These are phyloP conservation scores for Colletotrichum shisoi DNA, from an alignment of 2,329 filamentous ascomycete genomes.

Conservation along the genomic window DNA sequence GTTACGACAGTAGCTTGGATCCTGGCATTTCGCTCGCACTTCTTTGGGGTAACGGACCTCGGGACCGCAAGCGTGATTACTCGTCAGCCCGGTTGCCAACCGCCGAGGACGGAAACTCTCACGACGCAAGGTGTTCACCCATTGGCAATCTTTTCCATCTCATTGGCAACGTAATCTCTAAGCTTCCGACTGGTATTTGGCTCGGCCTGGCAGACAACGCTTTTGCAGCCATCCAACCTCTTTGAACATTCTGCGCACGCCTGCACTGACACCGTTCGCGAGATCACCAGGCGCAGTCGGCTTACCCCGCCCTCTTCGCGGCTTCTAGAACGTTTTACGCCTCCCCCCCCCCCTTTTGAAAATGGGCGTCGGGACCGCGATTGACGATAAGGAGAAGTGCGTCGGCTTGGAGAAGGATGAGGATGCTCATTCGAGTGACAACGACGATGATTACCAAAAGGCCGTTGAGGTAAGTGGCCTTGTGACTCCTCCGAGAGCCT, in stretches of 20 bases:
- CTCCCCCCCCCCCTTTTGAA: not conserved
- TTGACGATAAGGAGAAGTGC: constrained; percentile 42
- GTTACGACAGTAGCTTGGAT: constrained; percentile 16
- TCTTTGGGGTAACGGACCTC: constrained; percentile 1
- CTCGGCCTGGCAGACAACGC: constrained; percentile 14
- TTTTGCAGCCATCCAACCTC: constrained; percentile 3
- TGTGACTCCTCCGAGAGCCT: not conserved
- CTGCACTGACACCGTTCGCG: constrained; percentile 6
- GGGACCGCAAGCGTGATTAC: not conserved
- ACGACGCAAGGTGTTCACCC: not conserved
- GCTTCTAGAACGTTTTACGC: constrained; percentile 13
- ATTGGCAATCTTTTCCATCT: constrained; percentile 10
- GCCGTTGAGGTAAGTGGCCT: constrained; percentile 58
- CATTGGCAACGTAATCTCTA: constrained; percentile 3
- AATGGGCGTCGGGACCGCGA: constrained; percentile 16
- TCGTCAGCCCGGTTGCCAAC: not conserved
- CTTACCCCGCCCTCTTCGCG: constrained; percentile 31
- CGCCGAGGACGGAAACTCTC: constrained; percentile 15
- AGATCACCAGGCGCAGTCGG: constrained; percentile 12
- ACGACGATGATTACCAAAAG: constrained; percentile 59
- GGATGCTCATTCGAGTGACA: constrained; percentile 55
- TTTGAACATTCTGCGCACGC: not conserved
- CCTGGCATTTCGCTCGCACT: constrained; percentile 7
- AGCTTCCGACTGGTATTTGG: not conserved
- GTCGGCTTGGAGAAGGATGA: constrained; percentile 47